A percentile compares a stretch with the other conserved stretches of the same genome.
Evolutionary conservation across 2,329 filamentous ascomycete genomes (phyloP).

Genomic region (Drechslerella stenobrocha): DNA sequence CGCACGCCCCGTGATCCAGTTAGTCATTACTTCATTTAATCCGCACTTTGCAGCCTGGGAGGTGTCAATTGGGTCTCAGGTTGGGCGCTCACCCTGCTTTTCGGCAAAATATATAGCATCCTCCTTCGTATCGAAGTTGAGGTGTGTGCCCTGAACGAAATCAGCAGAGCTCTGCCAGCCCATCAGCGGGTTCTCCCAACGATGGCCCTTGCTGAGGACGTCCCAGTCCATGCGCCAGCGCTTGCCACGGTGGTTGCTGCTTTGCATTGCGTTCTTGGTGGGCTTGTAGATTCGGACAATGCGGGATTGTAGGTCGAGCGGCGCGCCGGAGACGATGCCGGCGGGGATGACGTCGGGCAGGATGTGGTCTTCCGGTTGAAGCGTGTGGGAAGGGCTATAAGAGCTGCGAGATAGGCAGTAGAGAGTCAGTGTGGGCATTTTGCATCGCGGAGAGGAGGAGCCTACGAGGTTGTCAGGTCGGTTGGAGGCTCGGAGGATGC

Average conservation of each 20-base stretch:
- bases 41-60: too few relatives aligned
- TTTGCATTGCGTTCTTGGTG: slow-evolving; percentile 93
- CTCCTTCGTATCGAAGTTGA: slow-evolving; percentile 90
- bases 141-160: slow-evolving; percentile 87
- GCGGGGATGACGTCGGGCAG: slow-evolving; percentile 66
- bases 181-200: slow-evolving; percentile 98
- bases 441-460: neutral
- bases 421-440: slow-evolving; percentile 23
- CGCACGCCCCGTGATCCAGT: too few relatives aligned
- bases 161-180: slow-evolving; percentile 97
- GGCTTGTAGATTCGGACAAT: slow-evolving; percentile 95
- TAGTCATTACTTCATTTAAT: too few relatives aligned
- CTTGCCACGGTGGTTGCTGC: slow-evolving; percentile 78
- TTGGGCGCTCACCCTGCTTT: slow-evolving; percentile 69
- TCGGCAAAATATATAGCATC: slow-evolving; percentile 93
- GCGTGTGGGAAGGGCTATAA: slow-evolving; percentile 87
- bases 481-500: slow-evolving; percentile 32
- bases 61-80: slow-evolving; percentile 3
- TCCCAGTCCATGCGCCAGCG: slow-evolving; percentile 99
- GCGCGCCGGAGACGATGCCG: slow-evolving; percentile 85
- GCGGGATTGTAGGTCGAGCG: slow-evolving; percentile 87
- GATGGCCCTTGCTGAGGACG: slow-evolving; percentile 76
- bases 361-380: slow-evolving; percentile 77
- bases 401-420: slow-evolving; percentile 61
- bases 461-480: slow-evolving; percentile 37